Percentiles rank a stretch among this genome's conserved stretches.
phyloP scores from a whole-genome alignment of 345 rosid genomes.

The Aegle marmelos region DNA sequence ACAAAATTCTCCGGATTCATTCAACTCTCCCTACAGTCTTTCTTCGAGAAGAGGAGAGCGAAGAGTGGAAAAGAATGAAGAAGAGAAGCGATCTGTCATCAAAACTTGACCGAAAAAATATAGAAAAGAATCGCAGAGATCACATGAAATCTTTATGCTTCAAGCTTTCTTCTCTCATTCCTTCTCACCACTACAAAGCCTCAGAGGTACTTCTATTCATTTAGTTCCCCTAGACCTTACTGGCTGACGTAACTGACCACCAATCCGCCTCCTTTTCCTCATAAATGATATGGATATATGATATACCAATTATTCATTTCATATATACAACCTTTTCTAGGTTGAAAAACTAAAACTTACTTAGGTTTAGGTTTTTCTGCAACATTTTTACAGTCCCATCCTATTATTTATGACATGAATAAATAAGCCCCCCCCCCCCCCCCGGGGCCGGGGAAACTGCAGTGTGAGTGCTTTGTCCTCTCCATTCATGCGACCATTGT shows the following conservation, averaged over 20 bases:
- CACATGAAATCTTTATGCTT: slow-evolving; percentile 55
- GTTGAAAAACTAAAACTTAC: too few species aligned
- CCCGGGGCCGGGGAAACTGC: too few species aligned
- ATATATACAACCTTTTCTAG: too few species aligned
- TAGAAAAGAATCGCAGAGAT: slow-evolving; percentile 56
- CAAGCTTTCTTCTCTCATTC: slow-evolving; percentile 50
- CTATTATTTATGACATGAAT: too few species aligned
- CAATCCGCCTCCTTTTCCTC: too few species aligned
- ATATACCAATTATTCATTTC: too few species aligned
- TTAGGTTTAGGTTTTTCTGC: too few species aligned
- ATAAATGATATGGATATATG: too few species aligned
- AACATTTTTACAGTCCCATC: too few species aligned
- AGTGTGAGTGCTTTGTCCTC: too few species aligned
- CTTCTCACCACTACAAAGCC: slow-evolving; percentile 26
- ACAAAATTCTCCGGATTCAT: background rate
- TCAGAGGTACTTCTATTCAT: slow-evolving; percentile 30
- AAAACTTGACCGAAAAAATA: slow-evolving; percentile 49
- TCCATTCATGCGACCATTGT: too few species aligned
- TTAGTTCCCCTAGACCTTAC: background rate
- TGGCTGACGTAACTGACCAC: background rate
- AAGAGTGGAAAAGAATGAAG: slow-evolving; percentile 21
- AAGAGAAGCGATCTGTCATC: slow-evolving; percentile 13
- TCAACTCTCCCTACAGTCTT: background rate
- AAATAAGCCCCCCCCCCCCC: too few species aligned
- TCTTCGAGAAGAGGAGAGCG: background rate